phyloP scores from a whole-genome alignment of 1,284 basidiomycete genomes.

The Boletus sp. region DNA sequence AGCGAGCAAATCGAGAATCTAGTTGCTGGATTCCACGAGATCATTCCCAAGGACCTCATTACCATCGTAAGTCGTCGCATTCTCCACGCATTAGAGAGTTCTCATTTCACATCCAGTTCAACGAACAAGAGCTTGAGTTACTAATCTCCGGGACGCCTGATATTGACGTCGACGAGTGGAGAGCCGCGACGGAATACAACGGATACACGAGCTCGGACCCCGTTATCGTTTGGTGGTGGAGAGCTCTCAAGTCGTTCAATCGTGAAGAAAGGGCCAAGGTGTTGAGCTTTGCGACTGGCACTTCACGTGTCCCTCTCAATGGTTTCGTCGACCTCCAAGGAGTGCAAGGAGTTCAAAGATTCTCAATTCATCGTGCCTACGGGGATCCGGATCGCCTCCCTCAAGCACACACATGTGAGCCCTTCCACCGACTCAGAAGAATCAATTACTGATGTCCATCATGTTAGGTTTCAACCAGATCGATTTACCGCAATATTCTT shows the following conservation, averaged over 20 bases:
- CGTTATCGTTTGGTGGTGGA: constrained; percentile 99
- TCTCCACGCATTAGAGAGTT: not conserved
- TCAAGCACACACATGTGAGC: constrained; percentile 87
- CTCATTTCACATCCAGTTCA: constrained; percentile 64
- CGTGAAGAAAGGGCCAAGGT: constrained; percentile 96
- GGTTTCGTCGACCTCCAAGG: constrained; percentile 94
- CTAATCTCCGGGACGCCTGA: constrained; percentile 98
- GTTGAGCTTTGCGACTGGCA: constrained; percentile 95
- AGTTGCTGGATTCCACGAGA: constrained; percentile 92
- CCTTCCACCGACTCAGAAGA: constrained; percentile 6
- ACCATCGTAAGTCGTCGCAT: constrained; percentile 57
- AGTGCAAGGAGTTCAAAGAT: constrained; percentile 91
- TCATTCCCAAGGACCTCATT: constrained; percentile 85
- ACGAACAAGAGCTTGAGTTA: constrained; percentile 97
- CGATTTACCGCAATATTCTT: constrained; percentile 86
- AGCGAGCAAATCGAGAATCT: constrained; percentile 95
- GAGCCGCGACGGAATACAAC: constrained; percentile 91
- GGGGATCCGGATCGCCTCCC: constrained; percentile 84
- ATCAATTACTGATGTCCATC: constrained; percentile 6
- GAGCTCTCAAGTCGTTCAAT: constrained; percentile 96
- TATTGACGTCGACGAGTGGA: constrained; percentile 98
- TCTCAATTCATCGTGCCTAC: constrained; percentile 94
- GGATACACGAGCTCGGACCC: constrained; percentile 87
- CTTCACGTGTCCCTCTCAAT: constrained; percentile 91
- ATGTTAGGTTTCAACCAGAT: constrained; percentile 78